phyloP scores from a whole-genome alignment of 202 grass and related monocot species.

The Panicum virgatum region DNA sequence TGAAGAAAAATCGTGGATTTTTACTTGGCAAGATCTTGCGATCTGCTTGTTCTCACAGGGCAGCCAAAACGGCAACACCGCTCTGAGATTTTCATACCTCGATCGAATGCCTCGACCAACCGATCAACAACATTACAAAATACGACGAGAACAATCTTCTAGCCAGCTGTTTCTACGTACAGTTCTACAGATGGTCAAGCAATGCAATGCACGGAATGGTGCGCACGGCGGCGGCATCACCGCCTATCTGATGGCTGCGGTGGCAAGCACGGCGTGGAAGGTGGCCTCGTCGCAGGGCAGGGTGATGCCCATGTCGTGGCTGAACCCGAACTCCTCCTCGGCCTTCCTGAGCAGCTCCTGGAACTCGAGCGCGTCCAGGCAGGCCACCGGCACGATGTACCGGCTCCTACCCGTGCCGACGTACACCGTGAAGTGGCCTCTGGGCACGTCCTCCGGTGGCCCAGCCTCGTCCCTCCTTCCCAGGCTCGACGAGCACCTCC shows the following conservation, averaged over 20 bases:
- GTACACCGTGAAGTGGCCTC: slow-evolving; percentile 59
- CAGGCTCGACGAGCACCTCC: slow-evolving; percentile 61
- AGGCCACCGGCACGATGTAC: slow-evolving; percentile 49
- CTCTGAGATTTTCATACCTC: background rate
- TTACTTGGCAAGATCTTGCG: background rate
- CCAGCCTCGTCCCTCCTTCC: slow-evolving; percentile 35
- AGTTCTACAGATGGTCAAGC: too few relatives aligned
- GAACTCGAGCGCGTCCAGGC: slow-evolving; percentile 42
- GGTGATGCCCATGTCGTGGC: slow-evolving; percentile 57
- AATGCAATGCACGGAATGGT: too few relatives aligned
- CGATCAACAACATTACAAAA: too few relatives aligned
- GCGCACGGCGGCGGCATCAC: too few relatives aligned
- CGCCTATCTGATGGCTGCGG: background rate
- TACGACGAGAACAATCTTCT: too few relatives aligned
- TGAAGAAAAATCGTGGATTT: background rate
- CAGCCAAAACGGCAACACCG: slow-evolving; percentile 10
- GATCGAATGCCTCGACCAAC: background rate
- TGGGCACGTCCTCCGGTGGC: slow-evolving; percentile 45
- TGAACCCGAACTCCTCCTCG: slow-evolving; percentile 68
- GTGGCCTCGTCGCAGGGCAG: slow-evolving; percentile 65
- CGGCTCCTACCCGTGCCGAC: slow-evolving; percentile 42
- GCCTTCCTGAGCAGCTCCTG: slow-evolving; percentile 53
- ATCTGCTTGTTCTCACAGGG: slow-evolving; percentile 22
- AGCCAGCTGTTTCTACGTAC: too few relatives aligned
- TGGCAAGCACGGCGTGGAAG: slow-evolving; percentile 55